These are phyloP conservation scores for Lodderomyces metapsilosis DNA, from an alignment of 1,139 yeast genomes.

Conservation along the genomic window DNA sequence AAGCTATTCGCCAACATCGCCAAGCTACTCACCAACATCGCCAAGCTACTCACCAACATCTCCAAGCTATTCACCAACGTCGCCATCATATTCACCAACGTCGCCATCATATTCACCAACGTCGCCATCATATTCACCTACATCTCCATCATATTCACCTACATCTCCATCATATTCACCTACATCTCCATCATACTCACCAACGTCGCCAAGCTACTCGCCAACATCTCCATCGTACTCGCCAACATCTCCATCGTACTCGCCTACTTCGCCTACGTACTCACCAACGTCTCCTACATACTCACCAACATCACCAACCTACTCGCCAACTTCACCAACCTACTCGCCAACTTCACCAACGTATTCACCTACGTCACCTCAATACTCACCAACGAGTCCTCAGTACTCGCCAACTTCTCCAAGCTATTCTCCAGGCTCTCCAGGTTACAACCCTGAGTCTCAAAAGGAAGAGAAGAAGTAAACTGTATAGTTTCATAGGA, in stretches of 20 bases:
- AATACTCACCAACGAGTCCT: conserved; percentile 56
- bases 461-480: background rate
- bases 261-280: conserved; percentile 75
- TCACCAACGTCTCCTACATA: conserved; percentile 60
- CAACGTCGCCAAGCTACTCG: conserved; percentile 59
- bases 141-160: conserved; percentile 68
- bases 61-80: conserved; percentile 67
- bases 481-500: background rate
- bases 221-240: conserved; percentile 53
- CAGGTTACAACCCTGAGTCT: conserved; percentile 18
- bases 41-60: conserved; percentile 68
- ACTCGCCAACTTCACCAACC: conserved; percentile 70
- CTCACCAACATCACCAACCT: conserved; percentile 73
- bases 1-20: conserved; percentile 57
- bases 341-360: conserved; percentile 76
- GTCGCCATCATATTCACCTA: conserved; percentile 50
- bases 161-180: conserved; percentile 73
- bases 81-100: conserved; percentile 63
- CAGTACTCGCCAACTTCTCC: conserved; percentile 57
- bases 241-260: conserved; percentile 67
- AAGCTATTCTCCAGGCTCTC: conserved; percentile 60
- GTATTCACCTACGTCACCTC: conserved; percentile 50
- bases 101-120: conserved; percentile 29
- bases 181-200: conserved; percentile 61
- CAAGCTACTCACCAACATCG: conserved; percentile 68